Base-by-base conservation (phyloP, 2,329 filamentous ascomycete species). In the Fusarium cyanostomum region DNA sequence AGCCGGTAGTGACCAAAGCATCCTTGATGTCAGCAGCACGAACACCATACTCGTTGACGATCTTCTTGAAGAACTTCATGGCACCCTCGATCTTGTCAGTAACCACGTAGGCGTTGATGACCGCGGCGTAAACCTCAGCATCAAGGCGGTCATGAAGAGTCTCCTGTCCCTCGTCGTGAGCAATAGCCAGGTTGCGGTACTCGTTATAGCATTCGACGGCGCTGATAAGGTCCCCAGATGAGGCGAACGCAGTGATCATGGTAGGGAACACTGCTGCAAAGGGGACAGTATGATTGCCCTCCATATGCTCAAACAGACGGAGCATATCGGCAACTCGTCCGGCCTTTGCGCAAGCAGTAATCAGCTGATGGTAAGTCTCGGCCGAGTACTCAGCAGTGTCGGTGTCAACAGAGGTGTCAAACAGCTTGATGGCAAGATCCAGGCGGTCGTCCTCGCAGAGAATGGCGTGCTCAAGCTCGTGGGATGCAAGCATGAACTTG, bases 201-300 rank as follows among this genome's bases (percentile, higher is more conserved):
- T 97, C 92, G 65, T 96, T 94, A 79, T 97, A 99, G 78, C 92
- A 93, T 75, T 97, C 93, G 7, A 98, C 92, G 16, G 94, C 95
- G 68, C 91, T 96, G 70, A 89, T 84, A 39, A 98, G 80, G 73
- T 98, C 93, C 45, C 93, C 91, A 10, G 85, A 86, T 37, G 86
- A 85, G 59, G 92, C 92, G 73, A 97, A 98, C 1, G 94, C 93
- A n/a, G 91, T 89, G 74, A 99, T 97, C 92, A 99, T 97, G 15
- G 89, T 86, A 2, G 93, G 91, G 78, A 97, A 98, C 49, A 94
- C 92, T 41, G 90, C 87, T 7, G 92, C 89, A 56, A 90, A 88
- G 0, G 94, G 92, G 13, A 86, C 84, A 18, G 92, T 86, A 54
- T 88, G 88, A 68, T 86, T 88, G 31, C 84, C 80, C 76, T 97